These are phyloP conservation scores for Ceratocystis harringtonii DNA, from an alignment of 2,329 filamentous ascomycete genomes.

Conservation along the genomic window DNA sequence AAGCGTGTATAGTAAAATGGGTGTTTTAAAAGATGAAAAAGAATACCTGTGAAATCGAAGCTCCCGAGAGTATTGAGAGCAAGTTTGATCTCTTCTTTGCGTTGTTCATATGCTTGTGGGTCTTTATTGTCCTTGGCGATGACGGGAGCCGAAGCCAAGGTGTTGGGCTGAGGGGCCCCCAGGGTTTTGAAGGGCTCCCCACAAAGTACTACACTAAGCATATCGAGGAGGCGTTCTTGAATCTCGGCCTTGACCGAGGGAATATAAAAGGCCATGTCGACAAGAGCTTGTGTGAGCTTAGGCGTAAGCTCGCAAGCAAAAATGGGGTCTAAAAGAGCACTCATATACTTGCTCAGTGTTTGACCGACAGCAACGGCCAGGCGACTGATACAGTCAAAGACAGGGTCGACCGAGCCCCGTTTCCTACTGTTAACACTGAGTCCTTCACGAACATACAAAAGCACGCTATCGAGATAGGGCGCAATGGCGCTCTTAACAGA, in stretches of 20 bases:
- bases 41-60: slow-evolving; percentile 61
- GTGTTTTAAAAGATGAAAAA: not conserved
- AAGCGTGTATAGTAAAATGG: not conserved
- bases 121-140: slow-evolving; percentile 81
- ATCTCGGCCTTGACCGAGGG: slow-evolving; percentile 86
- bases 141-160: slow-evolving; percentile 64
- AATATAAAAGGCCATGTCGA: slow-evolving; percentile 98
- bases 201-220: slow-evolving; percentile 86
- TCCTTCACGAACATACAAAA: slow-evolving; percentile 85
- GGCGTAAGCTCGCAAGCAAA: slow-evolving; percentile 92
- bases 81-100: slow-evolving; percentile 77
- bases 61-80: slow-evolving; percentile 92
- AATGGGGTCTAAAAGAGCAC: slow-evolving; percentile 84
- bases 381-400: slow-evolving; percentile 96
- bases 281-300: slow-evolving; percentile 83
- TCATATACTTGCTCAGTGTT: slow-evolving; percentile 96
- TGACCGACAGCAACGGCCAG: slow-evolving; percentile 90
- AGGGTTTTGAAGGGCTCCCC: slow-evolving; percentile 84
- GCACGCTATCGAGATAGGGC: slow-evolving; percentile 84
- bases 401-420: slow-evolving; percentile 53
- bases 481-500: slow-evolving; percentile 91
- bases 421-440: slow-evolving; percentile 63
- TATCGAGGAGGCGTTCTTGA: slow-evolving; percentile 83
- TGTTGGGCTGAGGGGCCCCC: slow-evolving; percentile 72
- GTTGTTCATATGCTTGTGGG: slow-evolving; percentile 60